phyloP scores from a whole-genome alignment of 148 eudicot genomes.

The Camellia sinensis region DNA sequence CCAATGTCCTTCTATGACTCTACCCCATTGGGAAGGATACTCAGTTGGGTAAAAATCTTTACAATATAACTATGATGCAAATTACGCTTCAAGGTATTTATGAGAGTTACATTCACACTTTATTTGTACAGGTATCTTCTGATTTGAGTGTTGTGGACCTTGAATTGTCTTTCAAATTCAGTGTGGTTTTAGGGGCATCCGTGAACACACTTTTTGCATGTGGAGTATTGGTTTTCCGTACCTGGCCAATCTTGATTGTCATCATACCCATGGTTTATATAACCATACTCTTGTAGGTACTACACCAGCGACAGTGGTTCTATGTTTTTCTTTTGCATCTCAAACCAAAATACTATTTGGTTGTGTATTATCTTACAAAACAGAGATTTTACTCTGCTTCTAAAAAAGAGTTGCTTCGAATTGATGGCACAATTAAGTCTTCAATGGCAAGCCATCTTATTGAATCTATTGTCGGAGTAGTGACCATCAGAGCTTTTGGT shows the following conservation, averaged over 20 bases:
- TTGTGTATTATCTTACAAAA: background rate
- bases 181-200: constrained; percentile 29
- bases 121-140: constrained; percentile 39
- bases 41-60: constrained; percentile 46
- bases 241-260: constrained; percentile 58
- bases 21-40: constrained; percentile 63
- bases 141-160: constrained; percentile 52
- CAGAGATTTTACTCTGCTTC: constrained; percentile 54
- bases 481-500: constrained; percentile 59
- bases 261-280: constrained; percentile 46
- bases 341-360: no score
- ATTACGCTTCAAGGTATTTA: background rate
- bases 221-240: constrained; percentile 41
- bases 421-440: constrained; percentile 65
- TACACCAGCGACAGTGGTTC: background rate
- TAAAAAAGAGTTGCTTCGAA: constrained; percentile 57
- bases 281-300: constrained; percentile 52
- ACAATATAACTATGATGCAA: constrained; percentile 14
- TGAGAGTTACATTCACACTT: background rate
- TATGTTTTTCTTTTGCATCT: background rate
- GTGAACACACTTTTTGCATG: constrained; percentile 37
- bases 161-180: constrained; percentile 40
- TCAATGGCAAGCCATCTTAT: constrained; percentile 51
- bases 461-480: constrained; percentile 52
- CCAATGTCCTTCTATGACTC: constrained; percentile 66